Percentiles rank a stretch among this genome's conserved stretches.
These are phyloP conservation scores for Paramarasmius palmivorus DNA, from an alignment of 1,284 basidiomycete genomes.

Conservation along the genomic window DNA sequence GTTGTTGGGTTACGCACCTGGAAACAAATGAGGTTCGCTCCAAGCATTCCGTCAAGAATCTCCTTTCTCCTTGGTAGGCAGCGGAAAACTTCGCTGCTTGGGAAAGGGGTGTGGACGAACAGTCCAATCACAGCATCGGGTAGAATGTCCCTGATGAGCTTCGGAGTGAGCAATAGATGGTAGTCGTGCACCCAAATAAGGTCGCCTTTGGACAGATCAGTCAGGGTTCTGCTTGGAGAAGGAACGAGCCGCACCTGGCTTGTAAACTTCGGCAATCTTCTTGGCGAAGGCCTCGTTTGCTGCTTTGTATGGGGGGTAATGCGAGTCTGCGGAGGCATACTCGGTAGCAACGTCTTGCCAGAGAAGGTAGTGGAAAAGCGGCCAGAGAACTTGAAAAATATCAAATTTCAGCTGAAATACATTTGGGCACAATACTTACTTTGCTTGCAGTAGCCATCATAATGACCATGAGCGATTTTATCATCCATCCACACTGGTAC, in stretches of 20 bases:
- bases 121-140: conserved; percentile 86
- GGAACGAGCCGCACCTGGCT: conserved; percentile 44
- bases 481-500: conserved; percentile 94
- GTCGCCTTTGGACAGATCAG: conserved; percentile 49
- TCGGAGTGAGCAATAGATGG: conserved; percentile 90
- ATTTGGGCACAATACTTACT: conserved; percentile 47
- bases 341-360: conserved; percentile 93
- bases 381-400: conserved; percentile 81
- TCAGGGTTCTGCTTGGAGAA: no score
- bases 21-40: conserved; percentile 95
- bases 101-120: conserved; percentile 98
- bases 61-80: conserved; percentile 91
- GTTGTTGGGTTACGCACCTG: conserved; percentile 45
- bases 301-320: conserved; percentile 84
- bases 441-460: conserved; percentile 97
- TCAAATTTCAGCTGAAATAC: neutral
- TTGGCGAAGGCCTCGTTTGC: conserved; percentile 89
- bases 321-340: conserved; percentile 78
- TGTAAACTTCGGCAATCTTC: conserved; percentile 76
- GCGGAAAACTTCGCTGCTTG: conserved; percentile 94
- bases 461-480: conserved; percentile 89
- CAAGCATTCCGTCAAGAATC: conserved; percentile 97
- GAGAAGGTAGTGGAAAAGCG: conserved; percentile 96
- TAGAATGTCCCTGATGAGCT: conserved; percentile 77
- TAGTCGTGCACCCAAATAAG: conserved; percentile 92